Base-by-base conservation (phyloP, 2,329 filamentous ascomycete genomes). In the Penicillium sp. region DNA sequence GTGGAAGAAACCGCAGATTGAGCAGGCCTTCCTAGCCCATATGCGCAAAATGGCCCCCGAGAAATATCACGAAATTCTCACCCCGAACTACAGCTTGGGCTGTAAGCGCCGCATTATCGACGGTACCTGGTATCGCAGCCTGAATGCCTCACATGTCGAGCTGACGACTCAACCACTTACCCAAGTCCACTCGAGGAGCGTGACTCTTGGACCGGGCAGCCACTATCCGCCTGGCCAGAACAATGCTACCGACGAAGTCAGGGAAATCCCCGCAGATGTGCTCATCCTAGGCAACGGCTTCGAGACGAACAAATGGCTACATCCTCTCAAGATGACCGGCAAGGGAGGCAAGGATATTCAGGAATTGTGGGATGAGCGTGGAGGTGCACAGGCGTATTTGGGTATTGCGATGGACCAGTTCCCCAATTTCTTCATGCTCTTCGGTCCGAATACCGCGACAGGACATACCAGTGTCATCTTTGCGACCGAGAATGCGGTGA, bases 21-120 rank as follows among this genome's bases (percentile, higher is more conserved):
- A 82, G 55, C 67, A 69, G n/a, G 70, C 62, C 66, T 78, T 76
- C 62, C 54, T 83, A 28, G 52, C 62, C 5, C 72, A 80, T 42
- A 79, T 86, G 75, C 78, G 75, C 53, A 63, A 67, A 4, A 73
- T 68, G 1, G 82, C 81, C 0, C 86, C 86, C 0, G 72, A 79
- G 46, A 81, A 85, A 67, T 88, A 87, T 55, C 82, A 84, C 57
- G 80, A 85, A 26, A 76, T 86, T 6, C 67, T 88, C 31, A 83
- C 84, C 0, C 86, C 86, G 0, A 79, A 87, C 46, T 88, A 86
- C 52, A 77, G 80, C 40, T 69, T 87, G 13, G 84, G 85, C 1
- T 88, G 85, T 71, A 88, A 87, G 71, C 74, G 86, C n/a, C 77
- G 84, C 13, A 81, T 88, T 51, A 81, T 82, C 49, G 84, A 87